These are phyloP conservation scores for Biscogniauxia marginata DNA, from an alignment of 2,329 filamentous ascomycete species.

Conservation along the genomic window DNA sequence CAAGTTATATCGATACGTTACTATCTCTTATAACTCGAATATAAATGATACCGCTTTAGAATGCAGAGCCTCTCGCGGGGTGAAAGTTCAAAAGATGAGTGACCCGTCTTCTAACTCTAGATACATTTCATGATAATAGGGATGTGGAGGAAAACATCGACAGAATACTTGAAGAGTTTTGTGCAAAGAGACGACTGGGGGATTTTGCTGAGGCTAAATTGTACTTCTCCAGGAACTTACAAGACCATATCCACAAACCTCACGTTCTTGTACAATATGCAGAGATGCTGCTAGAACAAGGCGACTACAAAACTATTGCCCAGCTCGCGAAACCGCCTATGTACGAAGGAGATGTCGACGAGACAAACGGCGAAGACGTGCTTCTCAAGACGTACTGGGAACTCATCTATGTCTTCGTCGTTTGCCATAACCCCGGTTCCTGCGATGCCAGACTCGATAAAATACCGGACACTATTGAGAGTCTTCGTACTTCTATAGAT, in stretches of 20 bases:
- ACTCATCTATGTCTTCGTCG: conserved; percentile 11
- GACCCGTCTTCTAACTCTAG: too few species aligned
- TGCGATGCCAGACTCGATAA: too few species aligned
- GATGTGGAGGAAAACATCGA: too few species aligned
- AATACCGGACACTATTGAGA: conserved; percentile 2
- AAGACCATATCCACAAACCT: conserved; percentile 22
- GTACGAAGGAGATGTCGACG: conserved; percentile 1
- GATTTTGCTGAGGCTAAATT: conserved; percentile 21
- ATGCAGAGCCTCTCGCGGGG: too few species aligned
- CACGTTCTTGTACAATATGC: conserved; percentile 28
- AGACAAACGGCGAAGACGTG: conserved; percentile 3
- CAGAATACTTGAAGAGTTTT: too few species aligned
- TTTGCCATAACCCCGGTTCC: conserved; percentile 11
- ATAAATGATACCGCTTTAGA: too few species aligned
- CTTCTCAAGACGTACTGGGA: conserved; percentile 18
- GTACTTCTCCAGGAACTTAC: conserved; percentile 22
- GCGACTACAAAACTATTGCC: conserved; percentile 23
- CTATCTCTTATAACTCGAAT: too few species aligned
- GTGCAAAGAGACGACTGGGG: conserved; percentile 27
- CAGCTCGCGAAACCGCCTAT: conserved; percentile 14
- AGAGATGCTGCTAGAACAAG: conserved; percentile 28
- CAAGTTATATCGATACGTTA: too few species aligned
- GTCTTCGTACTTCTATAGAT: background rate
- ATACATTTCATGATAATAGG: too few species aligned
- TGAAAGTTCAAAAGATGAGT: too few species aligned